A percentile compares a stretch with the other conserved stretches of the same genome.
phyloP scores from a whole-genome alignment of 495 filamentous ascomycete species.

The Chaetomidium leptoderma region DNA sequence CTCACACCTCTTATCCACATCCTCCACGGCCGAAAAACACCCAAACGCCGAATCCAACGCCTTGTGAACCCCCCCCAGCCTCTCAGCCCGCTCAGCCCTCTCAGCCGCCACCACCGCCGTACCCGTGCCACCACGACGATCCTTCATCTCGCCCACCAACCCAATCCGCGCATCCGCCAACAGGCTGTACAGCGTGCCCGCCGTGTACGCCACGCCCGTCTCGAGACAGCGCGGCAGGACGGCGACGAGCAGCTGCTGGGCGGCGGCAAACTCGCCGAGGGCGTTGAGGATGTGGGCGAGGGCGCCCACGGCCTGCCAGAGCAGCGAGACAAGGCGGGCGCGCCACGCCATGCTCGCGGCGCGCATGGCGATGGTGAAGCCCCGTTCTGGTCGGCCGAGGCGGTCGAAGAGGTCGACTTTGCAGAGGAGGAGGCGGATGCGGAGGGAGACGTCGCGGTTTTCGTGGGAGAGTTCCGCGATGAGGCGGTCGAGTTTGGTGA shows the following conservation, averaged over 20 bases:
- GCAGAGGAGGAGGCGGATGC: constrained; percentile 67
- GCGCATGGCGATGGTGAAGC: constrained; percentile 75
- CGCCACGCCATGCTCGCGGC: constrained; percentile 74
- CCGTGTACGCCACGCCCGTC: constrained; percentile 60
- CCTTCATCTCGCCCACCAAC: constrained; percentile 55
- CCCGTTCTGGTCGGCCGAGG: constrained; percentile 69
- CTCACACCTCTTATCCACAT: constrained; percentile 70
- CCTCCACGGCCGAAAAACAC: constrained; percentile 68
- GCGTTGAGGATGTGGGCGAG: constrained; percentile 65
- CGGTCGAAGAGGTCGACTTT: constrained; percentile 72
- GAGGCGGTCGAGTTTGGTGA: constrained; percentile 63
- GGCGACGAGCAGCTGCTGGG: constrained; percentile 60
- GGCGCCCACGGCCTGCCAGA: constrained; percentile 73
- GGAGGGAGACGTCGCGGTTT: constrained; percentile 68
- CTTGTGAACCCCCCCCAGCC: constrained; percentile 50
- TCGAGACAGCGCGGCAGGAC: constrained; percentile 82
- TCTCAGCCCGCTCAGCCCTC: neutral
- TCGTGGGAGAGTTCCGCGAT: constrained; percentile 61
- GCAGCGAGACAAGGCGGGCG: constrained; percentile 61
- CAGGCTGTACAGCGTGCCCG: constrained; percentile 65
- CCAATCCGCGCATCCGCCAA: constrained; percentile 84
- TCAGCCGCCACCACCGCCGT: neutral
- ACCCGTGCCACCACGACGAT: neutral
- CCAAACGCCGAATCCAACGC: constrained; percentile 61
- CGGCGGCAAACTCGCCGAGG: constrained; percentile 70